Conservation (phyloP, 441 rosid species). For the Eruca vesicaria region DNA sequence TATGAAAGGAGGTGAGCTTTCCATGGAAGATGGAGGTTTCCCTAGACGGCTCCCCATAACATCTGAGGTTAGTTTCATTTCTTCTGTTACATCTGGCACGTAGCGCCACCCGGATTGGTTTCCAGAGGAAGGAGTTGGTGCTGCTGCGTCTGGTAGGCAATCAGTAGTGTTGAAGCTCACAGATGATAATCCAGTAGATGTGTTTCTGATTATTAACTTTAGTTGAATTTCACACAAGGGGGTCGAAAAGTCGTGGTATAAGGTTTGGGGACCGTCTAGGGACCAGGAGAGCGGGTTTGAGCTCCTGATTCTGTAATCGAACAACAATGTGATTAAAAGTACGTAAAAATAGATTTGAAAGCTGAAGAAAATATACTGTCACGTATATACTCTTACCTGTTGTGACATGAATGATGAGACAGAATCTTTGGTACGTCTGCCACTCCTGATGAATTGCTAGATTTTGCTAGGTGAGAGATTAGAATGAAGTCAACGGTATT, state of each 20-base stretch:
- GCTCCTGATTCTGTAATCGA: constrained; percentile 48
- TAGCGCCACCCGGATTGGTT: constrained; percentile 76
- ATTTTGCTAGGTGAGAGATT: constrained; percentile 49
- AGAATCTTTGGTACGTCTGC: constrained; percentile 47
- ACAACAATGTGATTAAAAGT: background rate
- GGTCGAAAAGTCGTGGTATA: constrained; percentile 60
- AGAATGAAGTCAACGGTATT: constrained; percentile 73
- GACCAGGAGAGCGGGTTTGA: constrained; percentile 74
- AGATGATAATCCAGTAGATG: constrained; percentile 48
- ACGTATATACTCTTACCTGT: constrained; percentile 55
- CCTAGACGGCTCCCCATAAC: constrained; percentile 34
- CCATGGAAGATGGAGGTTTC: constrained; percentile 43
- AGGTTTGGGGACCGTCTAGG: constrained; percentile 60
- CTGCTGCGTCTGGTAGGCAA: constrained; percentile 32
- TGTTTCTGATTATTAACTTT: constrained; percentile 72
- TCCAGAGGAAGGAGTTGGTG: constrained; percentile 37
- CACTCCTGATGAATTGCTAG: constrained; percentile 39
- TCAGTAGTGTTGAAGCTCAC: constrained; percentile 56
- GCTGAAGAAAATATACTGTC: background rate
- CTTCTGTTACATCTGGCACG: constrained; percentile 42
- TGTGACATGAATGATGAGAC: constrained; percentile 80
- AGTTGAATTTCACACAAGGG: constrained; percentile 69
- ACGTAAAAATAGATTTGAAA: background rate
- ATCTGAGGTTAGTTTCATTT: constrained; percentile 55
- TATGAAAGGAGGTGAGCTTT: constrained; percentile 63